Base-by-base conservation (phyloP, 257 asterid species). In the Petunia secreta region DNA sequence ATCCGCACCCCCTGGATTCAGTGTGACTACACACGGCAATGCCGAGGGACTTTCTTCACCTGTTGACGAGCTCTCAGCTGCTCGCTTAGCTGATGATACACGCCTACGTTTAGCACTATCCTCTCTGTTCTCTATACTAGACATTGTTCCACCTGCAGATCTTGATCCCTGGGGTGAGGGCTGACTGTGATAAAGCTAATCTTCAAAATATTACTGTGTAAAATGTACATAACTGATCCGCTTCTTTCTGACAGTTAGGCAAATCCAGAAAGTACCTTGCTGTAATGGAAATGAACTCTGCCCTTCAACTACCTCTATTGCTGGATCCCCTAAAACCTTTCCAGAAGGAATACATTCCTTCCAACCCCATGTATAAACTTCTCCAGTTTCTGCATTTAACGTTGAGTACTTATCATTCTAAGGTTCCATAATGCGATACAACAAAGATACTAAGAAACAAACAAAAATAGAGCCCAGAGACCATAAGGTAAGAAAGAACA, bases 341-440 rank as follows among this genome's bases (percentile, higher is more conserved):
- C 98, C 98, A 44, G 97, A 89, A 81, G 99, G 99, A 82, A 94
- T 87, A 81, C 99, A 96, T 90, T 96, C 98, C 87, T 92, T 96
- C 99, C 99, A 94, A 54, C 99, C 99, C 99, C 99, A 96, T 53
- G 98, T 91, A 86, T 89, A 94, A 63, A 96, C 97, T 78, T 94
- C 98, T 62, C 97, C 97, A 67, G 75, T 84, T 82, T 83, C 99
- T 96, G 94, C 88, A 84, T 75, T 82, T 57, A 57, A 87, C 75
- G 39, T 83, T 59, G 80, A 79, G 59, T 75, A 60, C 69, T 48
- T 78, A 53, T 83, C 64, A 40, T 63, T 14, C 44, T 43, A 75
- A 16, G 36, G 63, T 71, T 25, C 13, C 11, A 74, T 16, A 66
- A 46, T 75, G 80, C 50, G 25, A 81, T 66, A 54, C 6, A 36